Evolutionary conservation across 2,329 filamentous ascomycete species (phyloP).

Genomic region (Emmonsiellopsis sp.): DNA sequence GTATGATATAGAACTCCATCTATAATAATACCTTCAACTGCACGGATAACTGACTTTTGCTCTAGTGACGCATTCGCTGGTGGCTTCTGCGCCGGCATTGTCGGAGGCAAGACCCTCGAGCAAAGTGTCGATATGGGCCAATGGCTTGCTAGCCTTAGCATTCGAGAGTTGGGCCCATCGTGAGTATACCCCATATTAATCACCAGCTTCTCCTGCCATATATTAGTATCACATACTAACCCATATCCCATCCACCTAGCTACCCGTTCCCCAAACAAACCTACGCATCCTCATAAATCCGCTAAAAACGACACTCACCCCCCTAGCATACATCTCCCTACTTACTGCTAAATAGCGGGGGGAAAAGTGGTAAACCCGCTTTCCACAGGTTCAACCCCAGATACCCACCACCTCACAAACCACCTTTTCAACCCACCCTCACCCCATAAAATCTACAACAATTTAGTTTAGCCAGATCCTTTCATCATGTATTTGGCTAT

Average conservation of each 20-base stretch:
- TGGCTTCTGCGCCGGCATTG: constrained; percentile 82
- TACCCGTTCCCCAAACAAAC: constrained; percentile 76
- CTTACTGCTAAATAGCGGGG: not conserved
- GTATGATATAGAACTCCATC: constrained; percentile 27
- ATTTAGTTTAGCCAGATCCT: not conserved
- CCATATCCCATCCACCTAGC: constrained; percentile 34
- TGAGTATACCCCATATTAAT: constrained; percentile 46
- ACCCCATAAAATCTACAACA: not conserved
- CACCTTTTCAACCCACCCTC: not conserved
- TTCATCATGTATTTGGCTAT: not conserved
- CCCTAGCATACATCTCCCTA: not conserved
- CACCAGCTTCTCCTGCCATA: not conserved
- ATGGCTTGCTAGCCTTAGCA: constrained; percentile 90
- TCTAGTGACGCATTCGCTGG: constrained; percentile 87
- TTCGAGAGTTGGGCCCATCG: constrained; percentile 92
- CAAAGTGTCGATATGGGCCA: constrained; percentile 83
- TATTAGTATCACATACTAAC: constrained; percentile 1
- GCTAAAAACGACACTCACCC: not conserved
- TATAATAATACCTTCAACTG: not conserved
- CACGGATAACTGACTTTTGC: constrained; percentile 6
- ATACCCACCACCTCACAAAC: constrained; percentile 3
- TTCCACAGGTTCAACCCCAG: constrained; percentile 7
- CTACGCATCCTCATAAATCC: constrained; percentile 46
- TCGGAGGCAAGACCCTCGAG: constrained; percentile 72
- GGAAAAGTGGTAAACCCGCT: not conserved